Conservation (phyloP, 176 grass and related monocot genomes). For the Rhipidocladum racemiflorum region DNA sequence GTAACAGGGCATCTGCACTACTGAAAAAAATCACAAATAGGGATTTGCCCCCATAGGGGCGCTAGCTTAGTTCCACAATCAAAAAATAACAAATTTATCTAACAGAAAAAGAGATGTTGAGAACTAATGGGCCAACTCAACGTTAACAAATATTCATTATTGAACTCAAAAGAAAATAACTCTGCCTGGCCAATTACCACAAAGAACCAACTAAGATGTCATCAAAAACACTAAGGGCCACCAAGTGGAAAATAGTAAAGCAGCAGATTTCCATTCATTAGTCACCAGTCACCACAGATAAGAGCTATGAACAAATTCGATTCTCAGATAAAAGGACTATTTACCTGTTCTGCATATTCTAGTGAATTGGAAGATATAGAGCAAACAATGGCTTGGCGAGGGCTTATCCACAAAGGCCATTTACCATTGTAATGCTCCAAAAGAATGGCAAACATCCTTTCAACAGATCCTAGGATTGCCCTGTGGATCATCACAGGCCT, state of each 20-base stretch:
- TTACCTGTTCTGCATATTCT: slow-evolving; percentile 81
- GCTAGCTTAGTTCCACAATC: not conserved
- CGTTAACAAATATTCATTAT: not conserved
- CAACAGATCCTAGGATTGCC: slow-evolving; percentile 89
- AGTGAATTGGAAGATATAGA: slow-evolving; percentile 64
- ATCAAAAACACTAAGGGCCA: not conserved
- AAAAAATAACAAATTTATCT: not conserved
- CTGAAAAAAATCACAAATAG: not conserved
- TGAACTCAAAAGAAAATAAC: slow-evolving; percentile 10
- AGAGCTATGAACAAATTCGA: slow-evolving; percentile 16
- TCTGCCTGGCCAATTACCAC: not conserved
- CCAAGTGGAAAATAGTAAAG: not conserved
- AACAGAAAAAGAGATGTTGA: not conserved
- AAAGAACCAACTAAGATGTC: not conserved
- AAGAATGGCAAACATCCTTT: slow-evolving; percentile 97
- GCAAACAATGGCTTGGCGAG: slow-evolving; percentile 94
- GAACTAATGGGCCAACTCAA: slow-evolving; percentile 1
- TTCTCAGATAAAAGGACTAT: not conserved
- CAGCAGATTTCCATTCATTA: not conserved
- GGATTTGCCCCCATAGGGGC: not conserved
- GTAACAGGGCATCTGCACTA: not conserved
- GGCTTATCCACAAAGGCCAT: slow-evolving; percentile 98
- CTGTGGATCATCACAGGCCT: slow-evolving; percentile 99
- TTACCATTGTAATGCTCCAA: slow-evolving; percentile 99
- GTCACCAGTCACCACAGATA: not conserved